phyloP scores from a whole-genome alignment of 352 stramenopile species.

The Plasmopara viticola region DNA sequence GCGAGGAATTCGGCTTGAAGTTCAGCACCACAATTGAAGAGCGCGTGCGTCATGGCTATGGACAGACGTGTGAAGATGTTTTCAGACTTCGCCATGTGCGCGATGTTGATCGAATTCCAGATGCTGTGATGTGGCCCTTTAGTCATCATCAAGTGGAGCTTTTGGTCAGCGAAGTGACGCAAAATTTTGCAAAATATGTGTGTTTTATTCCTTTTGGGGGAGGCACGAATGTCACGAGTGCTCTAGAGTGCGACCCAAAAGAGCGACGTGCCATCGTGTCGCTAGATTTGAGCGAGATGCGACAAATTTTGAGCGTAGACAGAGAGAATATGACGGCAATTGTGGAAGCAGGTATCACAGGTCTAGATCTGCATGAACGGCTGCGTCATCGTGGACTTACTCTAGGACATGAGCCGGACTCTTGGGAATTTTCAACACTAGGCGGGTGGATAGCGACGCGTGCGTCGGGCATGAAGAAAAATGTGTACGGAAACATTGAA shows the following conservation, averaged over 20 bases:
- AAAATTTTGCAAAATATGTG: conserved; percentile 41
- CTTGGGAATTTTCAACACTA: conserved; percentile 91
- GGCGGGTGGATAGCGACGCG: conserved; percentile 90
- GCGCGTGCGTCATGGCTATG: conserved; percentile 57
- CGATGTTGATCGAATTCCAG: conserved; percentile 66
- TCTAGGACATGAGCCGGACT: conserved; percentile 91
- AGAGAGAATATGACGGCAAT: conserved; percentile 80
- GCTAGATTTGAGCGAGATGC: conserved; percentile 91
- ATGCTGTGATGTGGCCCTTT: conserved; percentile 88
- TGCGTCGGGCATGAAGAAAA: conserved; percentile 93
- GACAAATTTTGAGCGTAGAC: conserved; percentile 56
- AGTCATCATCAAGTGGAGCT: conserved; percentile 74
- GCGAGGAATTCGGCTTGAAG: conserved; percentile 24
- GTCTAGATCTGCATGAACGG: conserved; percentile 81
- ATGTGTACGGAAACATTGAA: conserved; percentile 93
- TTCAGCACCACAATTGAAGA: conserved; percentile 39
- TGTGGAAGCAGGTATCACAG: conserved; percentile 90
- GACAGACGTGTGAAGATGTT: conserved; percentile 70
- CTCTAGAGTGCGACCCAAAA: conserved; percentile 43
- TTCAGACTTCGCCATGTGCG: conserved; percentile 43
- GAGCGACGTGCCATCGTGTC: conserved; percentile 89
- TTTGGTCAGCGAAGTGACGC: conserved; percentile 72
- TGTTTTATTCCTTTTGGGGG: conserved; percentile 93
- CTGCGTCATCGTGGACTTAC: conserved; percentile 83
- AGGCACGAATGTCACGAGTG: conserved; percentile 87